Base-by-base conservation (phyloP, 2,329 filamentous ascomycete species). In the Colletotrichum gloeosporioides region DNA sequence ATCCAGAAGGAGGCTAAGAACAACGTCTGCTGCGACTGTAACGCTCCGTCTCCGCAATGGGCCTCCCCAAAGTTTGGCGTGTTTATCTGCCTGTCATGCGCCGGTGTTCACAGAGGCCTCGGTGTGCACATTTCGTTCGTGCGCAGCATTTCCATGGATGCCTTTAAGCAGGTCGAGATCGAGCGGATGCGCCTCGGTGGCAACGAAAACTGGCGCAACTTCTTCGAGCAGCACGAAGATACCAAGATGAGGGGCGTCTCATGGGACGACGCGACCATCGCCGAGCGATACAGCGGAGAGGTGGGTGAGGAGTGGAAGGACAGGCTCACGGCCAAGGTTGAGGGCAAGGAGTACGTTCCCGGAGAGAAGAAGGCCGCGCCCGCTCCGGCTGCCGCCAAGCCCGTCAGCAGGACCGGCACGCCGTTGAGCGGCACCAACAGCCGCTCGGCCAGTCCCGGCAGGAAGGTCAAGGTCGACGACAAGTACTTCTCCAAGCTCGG, bases 91-190 rank as follows among this genome's bases (percentile, higher is more conserved):
- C 93, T 99, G 69, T 95, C 94, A 78, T 99, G 97, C 88, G 96
- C 96, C 39, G 97, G 97, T 80, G 95, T 97, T 69, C 97, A 99
- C 87, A 94, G 97, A 78, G 96, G 96, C 4, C 92, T 99, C 34
- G 97, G 97, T 77, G 97, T 99, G 44, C 97, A 99, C 89, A 98
- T 99, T 85, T 98, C 96, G 84, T 99, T 99, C 87, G 96, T 99
- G 78, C 94, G 97, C 76, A 97, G 95, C 82, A 97, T 99, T 82
- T 98, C 95, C 77, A 99, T 99, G 97, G 97, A 99, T 87, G 96
- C 96, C 73, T 99, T 99, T 89, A 99, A 99, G 86, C 92, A 93
- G 78, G 91, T 91, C 81, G 97, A 99, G 86, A 96, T 99, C 82
- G 93, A 95, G 86, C 94, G 96, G 79, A 99, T 99, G 97, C 92